Percentiles rank a stretch among this genome's conserved stretches.
These are phyloP conservation scores for Penicillium rolfsii DNA, from an alignment of 2,329 filamentous ascomycete genomes.

Conservation along the genomic window DNA sequence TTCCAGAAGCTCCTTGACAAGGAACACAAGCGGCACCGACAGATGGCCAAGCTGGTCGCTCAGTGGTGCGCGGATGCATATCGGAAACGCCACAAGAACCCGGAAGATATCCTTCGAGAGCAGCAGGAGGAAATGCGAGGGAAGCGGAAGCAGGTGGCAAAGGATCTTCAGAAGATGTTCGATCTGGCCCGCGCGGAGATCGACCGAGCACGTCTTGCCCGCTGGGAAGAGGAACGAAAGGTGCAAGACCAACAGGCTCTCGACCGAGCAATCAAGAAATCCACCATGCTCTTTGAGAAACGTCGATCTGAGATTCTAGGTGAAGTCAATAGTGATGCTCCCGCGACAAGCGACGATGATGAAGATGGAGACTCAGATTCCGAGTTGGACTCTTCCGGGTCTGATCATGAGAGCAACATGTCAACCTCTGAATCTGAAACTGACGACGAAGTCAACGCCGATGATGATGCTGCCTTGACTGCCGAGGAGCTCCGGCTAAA, in stretches of 20 bases:
- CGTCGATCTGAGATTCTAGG: conserved; percentile 50
- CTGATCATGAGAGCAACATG: conserved; percentile 56
- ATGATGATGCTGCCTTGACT: conserved; percentile 52
- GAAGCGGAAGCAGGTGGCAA: conserved; percentile 72
- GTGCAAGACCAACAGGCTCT: conserved; percentile 57
- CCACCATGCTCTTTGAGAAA: conserved; percentile 54
- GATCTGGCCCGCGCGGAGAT: conserved; percentile 62
- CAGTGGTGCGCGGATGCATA: conserved; percentile 52
- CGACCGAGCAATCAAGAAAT: conserved; percentile 57
- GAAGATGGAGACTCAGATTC: conserved; percentile 32
- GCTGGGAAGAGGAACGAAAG: conserved; percentile 62
- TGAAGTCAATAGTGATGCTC: conserved; percentile 67
- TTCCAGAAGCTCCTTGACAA: conserved; percentile 78
- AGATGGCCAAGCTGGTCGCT: conserved; percentile 77
- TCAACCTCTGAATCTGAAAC: conserved; percentile 50
- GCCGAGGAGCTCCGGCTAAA: conserved; percentile 53
- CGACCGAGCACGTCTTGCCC: conserved; percentile 57
- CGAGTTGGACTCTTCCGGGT: conserved; percentile 66
- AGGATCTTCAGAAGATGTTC: conserved; percentile 65
- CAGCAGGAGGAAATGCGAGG: conserved; percentile 67
- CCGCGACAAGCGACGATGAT: conserved; percentile 65
- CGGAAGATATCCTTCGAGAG: conserved; percentile 80
- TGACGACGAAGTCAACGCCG: conserved; percentile 42
- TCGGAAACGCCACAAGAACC: conserved; percentile 47
- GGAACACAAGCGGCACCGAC: conserved; percentile 77